Evolutionary conservation across 2,329 filamentous ascomycete species (phyloP).

Genomic region (Xylariaceae sp.): DNA sequence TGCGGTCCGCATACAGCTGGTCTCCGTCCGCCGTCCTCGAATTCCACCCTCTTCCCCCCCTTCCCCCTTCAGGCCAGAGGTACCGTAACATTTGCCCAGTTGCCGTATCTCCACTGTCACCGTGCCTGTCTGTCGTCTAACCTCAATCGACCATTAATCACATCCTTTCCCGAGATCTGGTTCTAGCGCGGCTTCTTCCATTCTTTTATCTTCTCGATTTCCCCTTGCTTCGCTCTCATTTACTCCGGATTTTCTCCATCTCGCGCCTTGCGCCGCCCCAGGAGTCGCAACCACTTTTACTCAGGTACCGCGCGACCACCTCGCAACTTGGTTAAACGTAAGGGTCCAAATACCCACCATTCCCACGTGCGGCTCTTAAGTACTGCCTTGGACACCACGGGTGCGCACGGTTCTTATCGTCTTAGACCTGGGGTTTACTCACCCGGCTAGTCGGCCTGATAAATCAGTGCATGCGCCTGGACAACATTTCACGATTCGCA

Average conservation of each 20-base stretch:
- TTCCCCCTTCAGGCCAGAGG: constrained; percentile 2
- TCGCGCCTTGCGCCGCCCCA: constrained; percentile 26
- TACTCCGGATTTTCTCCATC: constrained; percentile 27
- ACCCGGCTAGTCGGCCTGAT: constrained; percentile 9
- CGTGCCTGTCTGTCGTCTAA: constrained; percentile 21
- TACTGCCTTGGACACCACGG: constrained; percentile 20
- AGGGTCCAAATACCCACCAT: constrained; percentile 24
- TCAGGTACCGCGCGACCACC: constrained; percentile 23
- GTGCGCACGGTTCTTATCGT: constrained; percentile 18
- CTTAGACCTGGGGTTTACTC: constrained; percentile 8
- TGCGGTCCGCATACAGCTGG: constrained; percentile 13
- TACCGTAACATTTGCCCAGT: background rate
- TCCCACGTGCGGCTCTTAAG: constrained; percentile 23
- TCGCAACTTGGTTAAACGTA: constrained; percentile 19
- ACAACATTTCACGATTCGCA: constrained; percentile 15
- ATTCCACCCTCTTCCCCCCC: constrained; percentile 7
- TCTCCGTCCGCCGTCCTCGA: constrained; percentile 5
- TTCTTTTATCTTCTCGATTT: constrained; percentile 22
- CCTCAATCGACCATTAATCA: constrained; percentile 27
- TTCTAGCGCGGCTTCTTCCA: constrained; percentile 29
- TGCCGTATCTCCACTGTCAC: constrained; percentile 27
- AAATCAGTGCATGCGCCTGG: constrained; percentile 15
- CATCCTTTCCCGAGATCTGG: constrained; percentile 18
- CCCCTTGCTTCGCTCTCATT: constrained; percentile 11
- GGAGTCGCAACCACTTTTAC: constrained; percentile 19